Percentiles rank a stretch among this genome's conserved stretches.
phyloP scores from a whole-genome alignment of 1,284 basidiomycete genomes.

The Crepidotus sp. region DNA sequence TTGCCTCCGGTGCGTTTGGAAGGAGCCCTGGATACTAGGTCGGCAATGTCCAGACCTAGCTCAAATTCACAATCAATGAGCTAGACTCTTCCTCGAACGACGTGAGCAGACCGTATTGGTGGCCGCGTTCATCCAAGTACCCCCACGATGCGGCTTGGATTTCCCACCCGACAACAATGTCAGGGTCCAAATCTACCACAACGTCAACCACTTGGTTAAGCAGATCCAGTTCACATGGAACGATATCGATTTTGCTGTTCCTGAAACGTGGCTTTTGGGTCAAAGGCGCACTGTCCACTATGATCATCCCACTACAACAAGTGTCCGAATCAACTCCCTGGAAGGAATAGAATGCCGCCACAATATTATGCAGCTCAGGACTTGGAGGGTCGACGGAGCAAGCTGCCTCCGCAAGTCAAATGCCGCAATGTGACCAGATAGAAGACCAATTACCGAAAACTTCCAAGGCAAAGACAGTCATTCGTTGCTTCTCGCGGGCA shows the following conservation, averaged over 20 bases:
- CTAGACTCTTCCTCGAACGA: slow-evolving; percentile 1
- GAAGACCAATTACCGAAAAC: slow-evolving; percentile 57
- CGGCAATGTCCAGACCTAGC: slow-evolving; percentile 58
- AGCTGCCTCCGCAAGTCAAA: slow-evolving; percentile 1
- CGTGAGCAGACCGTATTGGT: slow-evolving; percentile 44
- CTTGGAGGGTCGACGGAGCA: slow-evolving; percentile 50
- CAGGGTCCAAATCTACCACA: slow-evolving; percentile 78
- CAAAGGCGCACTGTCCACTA: slow-evolving; percentile 41
- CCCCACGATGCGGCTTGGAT: slow-evolving; percentile 88
- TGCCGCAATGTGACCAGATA: not conserved
- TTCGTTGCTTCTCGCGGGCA: slow-evolving; percentile 59
- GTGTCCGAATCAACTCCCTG: slow-evolving; percentile 18
- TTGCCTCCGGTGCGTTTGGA: slow-evolving; percentile 31
- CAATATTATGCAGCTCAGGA: slow-evolving; percentile 62
- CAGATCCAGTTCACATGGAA: slow-evolving; percentile 73
- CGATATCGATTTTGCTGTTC: slow-evolving; percentile 43
- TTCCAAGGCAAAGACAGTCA: slow-evolving; percentile 80
- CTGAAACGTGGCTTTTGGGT: slow-evolving; percentile 34
- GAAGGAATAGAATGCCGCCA: slow-evolving; percentile 45
- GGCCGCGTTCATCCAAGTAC: slow-evolving; percentile 70
- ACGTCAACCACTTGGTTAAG: slow-evolving; percentile 75
- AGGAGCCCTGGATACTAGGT: slow-evolving; percentile 65
- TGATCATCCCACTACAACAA: slow-evolving; percentile 18
- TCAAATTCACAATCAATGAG: slow-evolving; percentile 10
- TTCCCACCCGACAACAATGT: slow-evolving; percentile 90